Percentiles rank a stretch among this genome's conserved stretches.
phyloP scores from a whole-genome alignment of 2,329 filamentous ascomycete species.

The Fusarium sp. region DNA sequence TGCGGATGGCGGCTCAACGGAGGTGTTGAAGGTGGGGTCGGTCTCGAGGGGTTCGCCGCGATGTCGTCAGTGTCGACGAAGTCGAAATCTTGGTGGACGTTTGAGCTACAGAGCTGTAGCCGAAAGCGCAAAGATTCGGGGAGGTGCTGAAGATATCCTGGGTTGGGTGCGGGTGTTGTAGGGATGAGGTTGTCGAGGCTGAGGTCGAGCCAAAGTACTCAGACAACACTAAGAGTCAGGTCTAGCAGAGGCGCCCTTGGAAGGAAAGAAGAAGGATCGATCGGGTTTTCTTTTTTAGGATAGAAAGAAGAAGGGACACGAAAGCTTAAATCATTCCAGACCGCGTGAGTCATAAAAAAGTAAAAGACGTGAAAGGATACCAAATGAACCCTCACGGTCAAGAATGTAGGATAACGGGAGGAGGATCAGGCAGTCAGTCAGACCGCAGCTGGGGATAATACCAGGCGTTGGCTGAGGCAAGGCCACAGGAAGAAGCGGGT shows the following conservation, averaged over 20 bases:
- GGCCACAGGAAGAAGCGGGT: constrained; percentile 42
- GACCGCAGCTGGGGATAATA: constrained; percentile 48
- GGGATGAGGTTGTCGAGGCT: constrained; percentile 20
- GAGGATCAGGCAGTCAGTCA: constrained; percentile 51
- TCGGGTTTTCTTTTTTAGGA: constrained; percentile 2
- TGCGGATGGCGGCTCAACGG: constrained; percentile 37
- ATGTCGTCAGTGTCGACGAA: constrained; percentile 43
- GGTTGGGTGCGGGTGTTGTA: background rate
- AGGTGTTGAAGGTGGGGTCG: constrained; percentile 47
- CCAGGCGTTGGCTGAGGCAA: constrained; percentile 48
- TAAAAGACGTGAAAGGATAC: constrained; percentile 31
- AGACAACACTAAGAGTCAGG: constrained; percentile 14
- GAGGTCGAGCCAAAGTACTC: constrained; percentile 22
- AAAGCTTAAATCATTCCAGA: constrained; percentile 24
- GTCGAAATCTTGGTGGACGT: constrained; percentile 2
- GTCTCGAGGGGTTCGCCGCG: constrained; percentile 46
- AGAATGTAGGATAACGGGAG: constrained; percentile 27
- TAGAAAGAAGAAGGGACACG: constrained; percentile 15
- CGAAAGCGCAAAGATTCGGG: constrained; percentile 2
- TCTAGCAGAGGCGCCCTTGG: constrained; percentile 16
- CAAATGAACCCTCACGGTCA: constrained; percentile 24
- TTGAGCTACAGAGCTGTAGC: constrained; percentile 1
- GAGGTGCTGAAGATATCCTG: background rate
- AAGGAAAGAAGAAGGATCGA: constrained; percentile 13
- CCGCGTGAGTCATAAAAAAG: constrained; percentile 43